Evolutionary conservation across 768 basidiomycete genomes (phyloP).

Genomic region (Xerocomus spinulosus): DNA sequence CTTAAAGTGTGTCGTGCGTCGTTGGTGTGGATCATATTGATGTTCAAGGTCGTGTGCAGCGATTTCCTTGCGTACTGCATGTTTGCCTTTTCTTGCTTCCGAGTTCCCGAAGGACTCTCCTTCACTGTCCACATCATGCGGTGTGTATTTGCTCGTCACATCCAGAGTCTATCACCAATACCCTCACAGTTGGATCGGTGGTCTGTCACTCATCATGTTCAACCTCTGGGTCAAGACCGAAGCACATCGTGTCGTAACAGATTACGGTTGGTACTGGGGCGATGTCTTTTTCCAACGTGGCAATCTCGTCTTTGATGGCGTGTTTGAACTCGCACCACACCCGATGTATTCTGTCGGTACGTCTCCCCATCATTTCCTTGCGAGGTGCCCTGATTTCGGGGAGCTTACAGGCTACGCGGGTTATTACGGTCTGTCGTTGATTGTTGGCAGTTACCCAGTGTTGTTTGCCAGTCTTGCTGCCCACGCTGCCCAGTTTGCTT

Average conservation of each 20-base stretch:
- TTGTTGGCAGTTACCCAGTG: conserved; percentile 84
- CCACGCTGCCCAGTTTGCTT: conserved; percentile 95
- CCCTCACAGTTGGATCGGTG: conserved; percentile 73
- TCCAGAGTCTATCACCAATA: conserved; percentile 4
- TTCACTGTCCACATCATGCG: conserved; percentile 70
- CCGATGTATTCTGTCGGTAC: conserved; percentile 92
- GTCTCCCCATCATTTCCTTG: conserved; percentile 4
- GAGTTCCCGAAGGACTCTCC: conserved; percentile 77
- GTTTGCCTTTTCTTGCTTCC: conserved; percentile 92
- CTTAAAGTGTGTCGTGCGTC: conserved; percentile 75
- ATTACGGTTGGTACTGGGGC: conserved; percentile 98
- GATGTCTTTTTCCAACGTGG: conserved; percentile 92
- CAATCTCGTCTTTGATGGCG: conserved; percentile 92
- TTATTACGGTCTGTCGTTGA: conserved; percentile 92
- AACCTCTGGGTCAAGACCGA: conserved; percentile 99
- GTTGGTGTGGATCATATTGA: neutral
- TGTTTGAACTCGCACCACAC: conserved; percentile 90
- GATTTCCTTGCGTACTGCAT: conserved; percentile 94
- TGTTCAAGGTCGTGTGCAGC: conserved; percentile 37
- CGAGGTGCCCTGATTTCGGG: neutral
- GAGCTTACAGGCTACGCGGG: conserved; percentile 81
- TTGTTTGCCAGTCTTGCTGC: conserved; percentile 91
- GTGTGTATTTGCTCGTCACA: conserved; percentile 34
- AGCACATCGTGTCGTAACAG: conserved; percentile 95
- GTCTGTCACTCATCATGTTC: conserved; percentile 81